Evolutionary conservation across 2,329 filamentous ascomycete species (phyloP), one percentile per base, ranked within the genome.

Genomic region (Endothia cerciana): DNA sequence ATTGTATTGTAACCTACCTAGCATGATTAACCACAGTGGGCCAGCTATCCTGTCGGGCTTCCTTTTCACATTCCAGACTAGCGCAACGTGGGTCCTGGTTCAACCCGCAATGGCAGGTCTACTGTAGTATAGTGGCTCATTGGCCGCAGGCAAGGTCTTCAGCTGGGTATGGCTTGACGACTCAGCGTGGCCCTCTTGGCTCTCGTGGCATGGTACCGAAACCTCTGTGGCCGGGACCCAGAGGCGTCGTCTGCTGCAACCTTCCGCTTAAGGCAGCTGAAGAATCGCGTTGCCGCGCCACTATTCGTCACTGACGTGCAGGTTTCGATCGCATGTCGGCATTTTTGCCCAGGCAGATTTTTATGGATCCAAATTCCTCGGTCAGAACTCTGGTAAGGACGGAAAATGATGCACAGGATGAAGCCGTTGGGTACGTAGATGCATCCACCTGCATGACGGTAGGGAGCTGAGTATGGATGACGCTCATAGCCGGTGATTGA

Each of bases 181-280:
- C 38, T 36, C 40, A 45, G 36, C 49, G 30, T 41, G 49, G 56
- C n/a, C 36, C 41, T 17, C 4, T 38, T 1, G n/a, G n/a, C 25
- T 28, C 60, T 56, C 61, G 61, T 63, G 61, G 7, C 28, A 30
- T 56, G 38, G 41, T 15, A 40, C 28, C 30, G 60, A 28, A 53
- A 36, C 41, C 41, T 38, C 58, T 38, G 43, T 51, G 59, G 40
- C 63, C 57, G 55, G 30, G 56, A 13, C 28, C 36, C 40, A 61
- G 56, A 33, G 40, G 57, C 30, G 7, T 36, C 49, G 57, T 38
- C 40, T 36, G 13, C 56, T 63, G 60, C 45, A 51, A 68, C 66
- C 66, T 68, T 66, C 66, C 64, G 11, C 49, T 61, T 68, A 11
- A 19, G 66, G 66, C 60, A 66, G 63, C 47, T 68, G 41, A 60